phyloP scores from a whole-genome alignment of 805 yeast genomes.

The Wickerhamomyces rabaulensis region DNA sequence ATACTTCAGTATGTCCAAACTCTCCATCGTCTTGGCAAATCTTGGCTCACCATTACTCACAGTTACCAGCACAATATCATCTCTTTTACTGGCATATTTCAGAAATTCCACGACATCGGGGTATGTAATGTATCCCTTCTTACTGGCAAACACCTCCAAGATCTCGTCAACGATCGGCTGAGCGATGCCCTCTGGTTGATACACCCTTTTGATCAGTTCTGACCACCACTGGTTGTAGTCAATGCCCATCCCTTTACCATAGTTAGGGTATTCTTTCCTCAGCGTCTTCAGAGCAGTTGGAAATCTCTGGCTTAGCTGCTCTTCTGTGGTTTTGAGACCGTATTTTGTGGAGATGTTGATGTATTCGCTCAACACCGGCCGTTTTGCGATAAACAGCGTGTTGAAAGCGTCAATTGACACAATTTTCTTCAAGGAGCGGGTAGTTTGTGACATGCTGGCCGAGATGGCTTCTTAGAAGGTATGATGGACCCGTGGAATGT shows the following conservation, averaged over 20 bases:
- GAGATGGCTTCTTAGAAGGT: too few species aligned
- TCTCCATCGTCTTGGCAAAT: constrained; percentile 38
- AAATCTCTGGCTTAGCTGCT: constrained; percentile 22
- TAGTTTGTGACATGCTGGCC: not conserved
- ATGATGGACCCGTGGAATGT: too few species aligned
- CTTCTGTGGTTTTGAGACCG: constrained; percentile 32
- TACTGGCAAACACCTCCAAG: constrained; percentile 43
- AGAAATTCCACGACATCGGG: constrained; percentile 50
- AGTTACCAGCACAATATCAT: constrained; percentile 36
- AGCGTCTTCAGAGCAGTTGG: constrained; percentile 32
- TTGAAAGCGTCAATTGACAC: constrained; percentile 67
- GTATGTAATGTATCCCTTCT: constrained; percentile 48
- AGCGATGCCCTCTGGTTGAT: constrained; percentile 30
- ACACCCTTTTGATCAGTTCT: constrained; percentile 39
- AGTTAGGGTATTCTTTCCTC: constrained; percentile 46
- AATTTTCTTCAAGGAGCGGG: constrained; percentile 32
- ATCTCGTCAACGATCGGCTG: constrained; percentile 39
- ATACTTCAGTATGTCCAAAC: constrained; percentile 38
- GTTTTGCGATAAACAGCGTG: constrained; percentile 54
- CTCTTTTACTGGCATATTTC: constrained; percentile 21
- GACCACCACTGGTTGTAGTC: constrained; percentile 54
- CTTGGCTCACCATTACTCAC: constrained; percentile 62
- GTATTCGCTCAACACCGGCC: constrained; percentile 52
- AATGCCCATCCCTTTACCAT: constrained; percentile 42
- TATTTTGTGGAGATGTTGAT: constrained; percentile 39